These are phyloP conservation scores for Mucor mucedo DNA, from an alignment of 371 early-diverging fungal species.

Conservation along the genomic window DNA sequence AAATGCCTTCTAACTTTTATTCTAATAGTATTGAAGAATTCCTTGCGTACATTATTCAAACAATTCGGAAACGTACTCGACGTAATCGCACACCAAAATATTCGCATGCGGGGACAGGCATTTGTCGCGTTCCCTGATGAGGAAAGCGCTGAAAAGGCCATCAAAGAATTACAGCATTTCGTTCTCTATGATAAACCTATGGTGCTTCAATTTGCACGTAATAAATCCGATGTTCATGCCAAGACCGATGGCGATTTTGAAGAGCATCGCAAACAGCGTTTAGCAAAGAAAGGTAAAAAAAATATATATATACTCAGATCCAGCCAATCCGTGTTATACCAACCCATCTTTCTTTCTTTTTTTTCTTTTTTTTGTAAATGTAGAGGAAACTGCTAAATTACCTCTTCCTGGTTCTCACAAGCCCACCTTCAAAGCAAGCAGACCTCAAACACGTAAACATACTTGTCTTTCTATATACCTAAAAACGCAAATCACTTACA, in stretches of 20 bases:
- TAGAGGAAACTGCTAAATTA: conserved; percentile 33
- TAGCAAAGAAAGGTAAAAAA: conserved; percentile 50
- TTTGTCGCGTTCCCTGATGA: conserved; percentile 71
- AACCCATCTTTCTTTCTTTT: background rate
- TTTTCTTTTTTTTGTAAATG: no score
- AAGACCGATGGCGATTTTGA: conserved; percentile 75
- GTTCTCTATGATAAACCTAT: conserved; percentile 82
- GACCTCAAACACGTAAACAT: conserved; percentile 21
- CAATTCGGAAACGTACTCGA: conserved; percentile 75
- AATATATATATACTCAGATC: background rate
- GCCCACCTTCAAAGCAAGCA: conserved; percentile 38
- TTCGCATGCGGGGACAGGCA: conserved; percentile 83
- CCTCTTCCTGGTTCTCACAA: conserved; percentile 55
- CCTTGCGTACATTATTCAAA: conserved; percentile 82
- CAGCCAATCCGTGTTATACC: background rate
- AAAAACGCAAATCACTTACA: background rate
- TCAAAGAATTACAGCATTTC: conserved; percentile 85
- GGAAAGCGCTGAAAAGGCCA: conserved; percentile 79
- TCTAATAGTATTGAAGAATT: conserved; percentile 70
- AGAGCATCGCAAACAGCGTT: conserved; percentile 57
- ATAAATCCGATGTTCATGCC: conserved; percentile 83
- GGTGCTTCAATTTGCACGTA: conserved; percentile 85
- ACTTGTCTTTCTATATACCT: background rate
- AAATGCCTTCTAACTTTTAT: background rate
- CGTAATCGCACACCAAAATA: conserved; percentile 69